Percentiles rank a stretch among this genome's conserved stretches.
phyloP scores from a whole-genome alignment of 179 eudicot species.

The Camellia oleifera region DNA sequence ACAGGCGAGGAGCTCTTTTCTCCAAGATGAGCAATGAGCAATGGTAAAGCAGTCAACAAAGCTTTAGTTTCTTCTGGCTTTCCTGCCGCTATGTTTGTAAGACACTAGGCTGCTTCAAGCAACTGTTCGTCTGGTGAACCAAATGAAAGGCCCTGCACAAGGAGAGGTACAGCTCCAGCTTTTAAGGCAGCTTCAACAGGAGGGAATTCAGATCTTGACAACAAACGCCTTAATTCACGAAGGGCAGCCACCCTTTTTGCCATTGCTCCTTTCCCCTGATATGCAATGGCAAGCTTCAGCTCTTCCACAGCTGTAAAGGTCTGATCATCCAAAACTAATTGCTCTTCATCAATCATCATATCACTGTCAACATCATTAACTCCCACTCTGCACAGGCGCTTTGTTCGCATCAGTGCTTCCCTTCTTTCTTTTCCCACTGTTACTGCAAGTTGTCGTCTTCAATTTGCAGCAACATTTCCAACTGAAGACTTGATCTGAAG shows the following conservation, averaged over 20 bases:
- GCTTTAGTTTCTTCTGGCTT: conserved; percentile 91
- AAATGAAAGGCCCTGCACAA: conserved; percentile 89
- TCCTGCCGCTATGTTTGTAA: conserved; percentile 96
- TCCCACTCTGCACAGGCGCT: conserved; percentile 84
- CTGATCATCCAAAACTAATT: conserved; percentile 69
- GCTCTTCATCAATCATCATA: conserved; percentile 82
- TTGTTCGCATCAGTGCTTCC: conserved; percentile 82
- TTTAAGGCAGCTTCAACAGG: conserved; percentile 90
- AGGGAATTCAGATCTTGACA: conserved; percentile 90
- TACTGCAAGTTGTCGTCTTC: conserved; percentile 78
- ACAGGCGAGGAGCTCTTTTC: conserved; percentile 83
- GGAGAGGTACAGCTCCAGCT: conserved; percentile 76
- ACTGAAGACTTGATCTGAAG: too few relatives aligned
- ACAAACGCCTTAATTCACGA: conserved; percentile 70
- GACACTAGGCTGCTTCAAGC: conserved; percentile 99
- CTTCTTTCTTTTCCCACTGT: conserved; percentile 84
- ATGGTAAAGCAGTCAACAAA: conserved; percentile 84
- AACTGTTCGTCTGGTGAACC: conserved; percentile 98
- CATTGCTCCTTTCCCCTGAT: conserved; percentile 81
- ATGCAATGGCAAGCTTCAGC: conserved; percentile 53
- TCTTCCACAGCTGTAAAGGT: conserved; percentile 79
- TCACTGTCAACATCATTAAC: conserved; percentile 51
- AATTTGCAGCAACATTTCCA: conserved; percentile 71
- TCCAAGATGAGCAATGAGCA: conserved; percentile 95
- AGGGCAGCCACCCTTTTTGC: conserved; percentile 77